Evolutionary conservation across 805 yeast species (phyloP), one percentile per base, ranked within the genome.

Genomic region (Yarrowia hollandica): DNA sequence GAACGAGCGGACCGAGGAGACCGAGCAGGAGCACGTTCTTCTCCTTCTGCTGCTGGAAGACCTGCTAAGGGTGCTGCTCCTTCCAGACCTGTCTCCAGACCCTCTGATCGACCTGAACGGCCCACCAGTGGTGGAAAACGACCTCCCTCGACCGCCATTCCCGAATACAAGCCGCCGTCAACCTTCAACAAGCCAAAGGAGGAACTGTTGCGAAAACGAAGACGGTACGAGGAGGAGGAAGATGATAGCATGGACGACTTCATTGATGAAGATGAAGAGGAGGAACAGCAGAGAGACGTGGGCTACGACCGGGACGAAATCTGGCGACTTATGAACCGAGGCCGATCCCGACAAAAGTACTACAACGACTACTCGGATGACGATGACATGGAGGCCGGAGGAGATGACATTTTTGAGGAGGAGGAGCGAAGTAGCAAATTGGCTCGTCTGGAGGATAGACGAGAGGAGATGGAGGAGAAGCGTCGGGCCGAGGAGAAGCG

Each of bases 341-440:
- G 90, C 3, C 78, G 77, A 61, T 76, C 78, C 59, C 75, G 89
- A 42, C 65, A 74, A 0, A 71, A 76, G 39, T 78, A 75, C 62
- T 69, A 77, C 55, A 77, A 78, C 57, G 82, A 80, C 59, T 76
- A 76, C 21, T 79, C 74, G 35, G 74, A 66, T 48, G 55, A 48
- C 14, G 84, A 79, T 60, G 90, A 88, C 66, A 92, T 94, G 97
- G 98, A 92, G 69, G 97, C 97, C 2, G 86, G 94, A 1, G 97
- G 97, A 23, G 84, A 84, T 23, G 97, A 92, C 63, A 82, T 94
- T 21, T 74, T 90, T 38, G 88, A 82, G 60, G 99, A 92, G 67
- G 99, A 92, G 71, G 80, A 75, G 62, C 67, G 80, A 30, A 85
- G 96, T 11, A 76, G 83, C 33, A 78, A 78, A 52, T 79, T 78